Base-by-base conservation (phyloP, 352 stramenopile species). In the Pythium angustatum region DNA sequence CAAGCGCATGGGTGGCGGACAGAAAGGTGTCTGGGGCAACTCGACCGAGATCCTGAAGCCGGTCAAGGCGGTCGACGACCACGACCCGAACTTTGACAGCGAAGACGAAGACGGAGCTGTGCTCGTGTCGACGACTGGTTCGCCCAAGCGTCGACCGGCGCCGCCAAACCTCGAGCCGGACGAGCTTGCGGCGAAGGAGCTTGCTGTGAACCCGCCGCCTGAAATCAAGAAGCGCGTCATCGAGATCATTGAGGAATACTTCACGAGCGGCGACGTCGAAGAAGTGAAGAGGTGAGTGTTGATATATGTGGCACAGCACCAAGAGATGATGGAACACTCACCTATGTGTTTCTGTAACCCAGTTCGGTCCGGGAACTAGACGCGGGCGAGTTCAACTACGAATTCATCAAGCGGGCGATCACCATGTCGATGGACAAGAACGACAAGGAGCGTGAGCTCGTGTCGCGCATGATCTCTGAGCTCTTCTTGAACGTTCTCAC, bases 401-500 rank as follows among this genome's bases (percentile, higher is more conserved):
- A 97, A 63, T 73, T 99, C 41, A 93, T 99, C 31, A 99, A 99
- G 73, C 84, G 94, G 34, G 91, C 88, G 7, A 96, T 99, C 63
- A 97, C 88, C 34, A 96, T 99, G 71, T 88, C 94, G 21, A 90
- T 99, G 76, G 97, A 99, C 79, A 91, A 94, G 55, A 79, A 92
- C 63, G 87, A 97, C 64, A 86, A 93, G 51, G 93, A 98, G 66
- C 82, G 93, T 56, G 96, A 98, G 63, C 68, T 98, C 11, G 81
- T 97, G 27, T 98, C 90, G 31, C 81, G 94, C 26, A 69, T 99
- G 28, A 83, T 99, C 54, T 97, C 94, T 28, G 87, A 92, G 62
- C 74, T 98, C 43, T 98, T 98, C 70, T 82, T 98, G 58, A 89
- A 94, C 56, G 84, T 85, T 6, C 64, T 96, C 9, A 92, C 83